A percentile compares a stretch with the other conserved stretches of the same genome.
Evolutionary conservation across 108 stramenopile species (phyloP).

Genomic region (Cyclotella kingstonii): DNA sequence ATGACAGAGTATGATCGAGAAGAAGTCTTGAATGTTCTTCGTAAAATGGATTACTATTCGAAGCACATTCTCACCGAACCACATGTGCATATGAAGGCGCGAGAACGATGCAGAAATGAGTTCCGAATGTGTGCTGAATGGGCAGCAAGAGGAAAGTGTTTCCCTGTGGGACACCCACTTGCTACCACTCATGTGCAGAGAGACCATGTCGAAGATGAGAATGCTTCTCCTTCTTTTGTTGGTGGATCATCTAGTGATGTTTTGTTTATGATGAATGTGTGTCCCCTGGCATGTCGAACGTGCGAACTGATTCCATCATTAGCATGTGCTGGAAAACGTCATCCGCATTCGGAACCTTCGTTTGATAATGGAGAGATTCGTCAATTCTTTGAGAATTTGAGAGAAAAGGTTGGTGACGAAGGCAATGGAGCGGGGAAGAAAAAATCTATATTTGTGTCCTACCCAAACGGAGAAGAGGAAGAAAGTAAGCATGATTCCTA

Average conservation of each 20-base stretch:
- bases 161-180: background rate
- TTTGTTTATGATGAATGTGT: conserved; percentile 47
- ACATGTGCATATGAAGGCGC: conserved; percentile 11
- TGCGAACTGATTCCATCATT: conserved; percentile 36
- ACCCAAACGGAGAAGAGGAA: conserved; percentile 13
- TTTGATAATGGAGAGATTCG: conserved; percentile 9
- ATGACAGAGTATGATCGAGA: conserved; percentile 3
- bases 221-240: background rate
- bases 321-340: conserved; percentile 30
- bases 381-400: conserved; percentile 17
- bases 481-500: conserved; percentile 27
- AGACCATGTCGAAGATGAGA: background rate
- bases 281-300: conserved; percentile 45
- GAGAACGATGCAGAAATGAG: conserved; percentile 26
- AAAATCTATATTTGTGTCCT: conserved; percentile 14
- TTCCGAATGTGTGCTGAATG: conserved; percentile 41
- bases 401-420: background rate
- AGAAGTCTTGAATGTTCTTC: conserved; percentile 1
- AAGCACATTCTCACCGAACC: conserved; percentile 20
- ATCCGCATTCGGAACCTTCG: conserved; percentile 12
- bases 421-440: conserved; percentile 1
- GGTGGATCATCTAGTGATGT: conserved; percentile 11
- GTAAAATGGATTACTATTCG: conserved; percentile 29
- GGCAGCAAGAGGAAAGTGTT: conserved; percentile 30
- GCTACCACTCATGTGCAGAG: background rate